Evolutionary conservation across 2,329 filamentous ascomycete species (phyloP), one percentile per base, ranked within the genome.

Genomic region (Pyricularia sp.): DNA sequence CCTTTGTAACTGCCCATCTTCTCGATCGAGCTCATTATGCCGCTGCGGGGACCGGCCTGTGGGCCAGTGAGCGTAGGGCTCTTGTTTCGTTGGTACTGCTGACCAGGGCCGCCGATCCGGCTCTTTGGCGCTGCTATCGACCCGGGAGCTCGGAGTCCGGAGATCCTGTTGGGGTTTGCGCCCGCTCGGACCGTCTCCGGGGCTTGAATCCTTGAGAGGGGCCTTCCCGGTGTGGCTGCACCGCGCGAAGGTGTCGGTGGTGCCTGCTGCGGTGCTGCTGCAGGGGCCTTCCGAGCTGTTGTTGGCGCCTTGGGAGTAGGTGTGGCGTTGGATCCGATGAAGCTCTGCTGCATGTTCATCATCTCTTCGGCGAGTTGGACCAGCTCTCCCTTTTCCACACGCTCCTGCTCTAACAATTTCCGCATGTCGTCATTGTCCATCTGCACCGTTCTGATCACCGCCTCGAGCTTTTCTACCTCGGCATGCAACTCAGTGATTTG

Each of bases 21-120:
- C 82, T 96, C 92, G 77, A 96, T 95, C 23, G 91, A 93, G 73
- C 85, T 91, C 89, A 96, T 90, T 75, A 95, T 90, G 69, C 90
- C 88, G 75, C 90, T 92, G 74, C 92, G 79, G 58, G 80, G 72
- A 9, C 70, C 75, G 36, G 74, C 71, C 20, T 76, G 76, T 4
- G 66, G 66, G 59, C 71, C 78, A 50, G 42, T n/a, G 42, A 50
- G 42, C 42, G 42, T 50, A 5, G 42, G 42, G 69, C 81, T 83
- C 77, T 79, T 82, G 64, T 79, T 80, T 68, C 83, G 76, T 72
- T 84, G 83, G 69, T 83, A 81, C 23, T 67, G 55, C 20, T 28
- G 20, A 20, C 78, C 76, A 12, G 77, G 75, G 3, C 83, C 78
- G 3, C 81, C 82, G 67, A 82, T 82, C 65, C 82, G 81, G 72